Evolutionary conservation across 768 basidiomycete genomes (phyloP), one percentile per base, ranked within the genome.

Genomic region (Basidioascus undulatus): DNA sequence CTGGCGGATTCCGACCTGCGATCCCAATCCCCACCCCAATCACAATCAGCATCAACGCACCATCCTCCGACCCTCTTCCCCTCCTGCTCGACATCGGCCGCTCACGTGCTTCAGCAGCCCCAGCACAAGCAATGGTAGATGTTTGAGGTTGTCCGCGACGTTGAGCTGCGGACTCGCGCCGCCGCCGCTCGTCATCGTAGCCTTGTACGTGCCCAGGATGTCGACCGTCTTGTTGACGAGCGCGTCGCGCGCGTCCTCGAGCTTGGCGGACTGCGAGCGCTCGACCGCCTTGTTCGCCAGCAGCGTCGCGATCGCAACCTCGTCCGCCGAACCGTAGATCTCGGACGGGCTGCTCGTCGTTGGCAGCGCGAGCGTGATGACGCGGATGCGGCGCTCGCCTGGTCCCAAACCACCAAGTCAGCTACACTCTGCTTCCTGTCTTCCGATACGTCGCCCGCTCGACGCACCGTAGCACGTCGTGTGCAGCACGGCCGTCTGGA

Each of bases 101-200:
- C 71, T 51, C 44, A 87, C 87, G 52, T 94, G 89, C 65, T 98
- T 98, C 59, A 96, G 57, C 43, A 98, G 57, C 13, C 82, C 89
- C 32, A 96, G 75, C 24, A 78, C 64, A 45, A 98, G 61, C 19
- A 94, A 71, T 3, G 92, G 92, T 31, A 98, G 61, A 71, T 87
- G 76, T 66, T 82, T 84, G 65, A 96, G 52, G 58, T 96, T 98
- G 48, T 89, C 86, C 5, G 79, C 74, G 44, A 87, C 71, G 11
- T 86, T 79, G 44, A 98, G 62, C 54, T 89, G 84, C 7, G 86
- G 86, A 48, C 81, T 87, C 1, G 92, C 87, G 19, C 87, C 87
- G 13, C 84, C 86, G 4, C 78, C 76, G 19, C 82, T 74, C 10
- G 89, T 96, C 78, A 94, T 94, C 46, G 81, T 89, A 32, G 74